These are phyloP conservation scores for Pezicula carpinea DNA, from an alignment of 2,329 filamentous ascomycete species.

Conservation along the genomic window DNA sequence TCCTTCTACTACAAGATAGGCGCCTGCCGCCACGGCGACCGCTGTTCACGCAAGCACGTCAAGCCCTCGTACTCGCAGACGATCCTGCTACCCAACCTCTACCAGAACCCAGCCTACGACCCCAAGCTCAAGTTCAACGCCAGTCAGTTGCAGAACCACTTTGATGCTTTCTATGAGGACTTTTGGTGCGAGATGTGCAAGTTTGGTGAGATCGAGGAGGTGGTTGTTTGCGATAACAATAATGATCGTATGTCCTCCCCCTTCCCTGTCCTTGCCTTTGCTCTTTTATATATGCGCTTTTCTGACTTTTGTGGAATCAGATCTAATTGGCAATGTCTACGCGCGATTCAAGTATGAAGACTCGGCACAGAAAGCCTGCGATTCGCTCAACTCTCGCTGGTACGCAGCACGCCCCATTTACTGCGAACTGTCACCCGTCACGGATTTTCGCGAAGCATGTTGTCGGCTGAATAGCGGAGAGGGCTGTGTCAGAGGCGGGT, in stretches of 20 bases:
- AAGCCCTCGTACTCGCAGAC: slow-evolving; percentile 98
- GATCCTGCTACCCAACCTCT: slow-evolving; percentile 95
- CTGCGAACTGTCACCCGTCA: slow-evolving; percentile 94
- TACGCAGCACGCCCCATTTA: slow-evolving; percentile 97
- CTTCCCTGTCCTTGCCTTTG: slow-evolving; percentile 1
- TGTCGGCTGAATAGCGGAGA: slow-evolving; percentile 92
- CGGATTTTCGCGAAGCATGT: slow-evolving; percentile 96
- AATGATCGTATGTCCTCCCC: slow-evolving; percentile 71
- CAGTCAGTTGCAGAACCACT: slow-evolving; percentile 96
- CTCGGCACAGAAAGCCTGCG: slow-evolving; percentile 86
- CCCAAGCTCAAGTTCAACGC: slow-evolving; percentile 96
- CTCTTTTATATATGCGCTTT: background rate
- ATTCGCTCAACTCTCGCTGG: slow-evolving; percentile 91
- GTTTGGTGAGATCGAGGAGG: slow-evolving; percentile 94
- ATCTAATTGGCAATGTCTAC: slow-evolving; percentile 98
- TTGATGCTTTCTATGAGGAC: slow-evolving; percentile 99
- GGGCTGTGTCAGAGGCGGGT: slow-evolving; percentile 91
- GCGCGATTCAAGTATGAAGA: slow-evolving; percentile 99
- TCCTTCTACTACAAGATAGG: slow-evolving; percentile 99
- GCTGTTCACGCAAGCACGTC: slow-evolving; percentile 97
- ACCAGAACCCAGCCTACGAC: slow-evolving; percentile 98
- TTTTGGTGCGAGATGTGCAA: slow-evolving; percentile 99
- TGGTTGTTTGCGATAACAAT: slow-evolving; percentile 99
- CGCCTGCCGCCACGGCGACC: slow-evolving; percentile 95
- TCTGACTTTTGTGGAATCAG: slow-evolving; percentile 37